Conservation (phyloP, 192 early-diverging fungal species). For the Thoreauomyces humboldtii region DNA sequence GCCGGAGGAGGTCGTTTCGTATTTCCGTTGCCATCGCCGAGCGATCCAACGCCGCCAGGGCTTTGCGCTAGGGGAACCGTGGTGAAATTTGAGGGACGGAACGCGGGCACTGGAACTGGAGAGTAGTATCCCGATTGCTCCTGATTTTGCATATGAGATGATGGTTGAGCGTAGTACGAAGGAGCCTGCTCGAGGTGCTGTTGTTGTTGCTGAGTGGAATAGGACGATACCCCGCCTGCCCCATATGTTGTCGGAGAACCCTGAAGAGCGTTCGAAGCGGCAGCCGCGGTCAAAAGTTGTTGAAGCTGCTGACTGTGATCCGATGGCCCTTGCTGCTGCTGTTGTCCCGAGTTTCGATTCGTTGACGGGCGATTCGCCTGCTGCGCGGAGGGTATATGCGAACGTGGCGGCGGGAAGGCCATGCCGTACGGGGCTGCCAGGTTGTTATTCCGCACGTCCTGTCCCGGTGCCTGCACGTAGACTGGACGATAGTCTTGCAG, state of each 20-base stretch:
- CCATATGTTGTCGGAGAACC: too few species aligned
- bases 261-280: too few species aligned
- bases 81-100: conserved; percentile 25
- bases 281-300: too few species aligned
- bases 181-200: conserved; percentile 4
- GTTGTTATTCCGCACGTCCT: not conserved
- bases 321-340: too few species aligned
- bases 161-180: not conserved
- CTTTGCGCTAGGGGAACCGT: too few species aligned
- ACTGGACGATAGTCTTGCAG: conserved; percentile 14
- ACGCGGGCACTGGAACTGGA: conserved; percentile 13
- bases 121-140: not conserved
- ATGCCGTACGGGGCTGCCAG: too few species aligned
- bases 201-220: conserved; percentile 14
- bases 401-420: too few species aligned
- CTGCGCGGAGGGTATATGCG: too few species aligned
- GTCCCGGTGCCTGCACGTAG: conserved; percentile 1
- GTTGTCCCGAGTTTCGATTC: not conserved
- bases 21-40: too few species aligned
- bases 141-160: not conserved
- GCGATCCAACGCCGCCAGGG: too few species aligned
- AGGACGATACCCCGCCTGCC: too few species aligned
- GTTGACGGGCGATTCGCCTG: not conserved
- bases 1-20: not conserved
- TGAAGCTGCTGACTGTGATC: too few species aligned